Conservation (phyloP, 305 asterid genomes). For the Fraxinus velutina region DNA sequence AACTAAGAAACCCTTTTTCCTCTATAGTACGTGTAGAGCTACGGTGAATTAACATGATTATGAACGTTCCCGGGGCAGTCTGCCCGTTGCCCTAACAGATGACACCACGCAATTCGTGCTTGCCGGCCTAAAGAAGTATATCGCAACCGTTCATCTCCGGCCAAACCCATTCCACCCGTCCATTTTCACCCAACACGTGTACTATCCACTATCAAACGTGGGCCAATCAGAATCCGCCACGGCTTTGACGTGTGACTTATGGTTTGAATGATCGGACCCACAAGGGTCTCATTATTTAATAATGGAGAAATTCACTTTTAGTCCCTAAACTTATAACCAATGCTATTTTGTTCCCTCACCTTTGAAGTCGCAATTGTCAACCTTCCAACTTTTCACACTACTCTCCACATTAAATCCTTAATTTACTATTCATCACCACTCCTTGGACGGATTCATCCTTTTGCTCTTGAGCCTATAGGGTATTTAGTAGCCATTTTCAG, state of each 20-base stretch:
- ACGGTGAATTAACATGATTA: background rate
- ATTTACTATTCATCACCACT: too few species aligned
- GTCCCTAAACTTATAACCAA: background rate
- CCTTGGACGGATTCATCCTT: background rate
- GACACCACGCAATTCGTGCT: slow-evolving; percentile 9
- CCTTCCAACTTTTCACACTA: background rate
- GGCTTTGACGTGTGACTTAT: slow-evolving; percentile 6
- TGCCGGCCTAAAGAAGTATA: slow-evolving; percentile 23
- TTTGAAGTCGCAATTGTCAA: background rate
- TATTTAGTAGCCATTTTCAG: too few species aligned
- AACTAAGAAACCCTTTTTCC: background rate
- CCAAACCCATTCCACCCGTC: slow-evolving; percentile 39
- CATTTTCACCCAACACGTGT: slow-evolving; percentile 42
- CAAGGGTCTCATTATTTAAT: background rate
- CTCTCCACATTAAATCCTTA: background rate
- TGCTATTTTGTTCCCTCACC: background rate
- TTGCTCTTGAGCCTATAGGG: background rate
- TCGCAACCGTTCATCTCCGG: slow-evolving; percentile 32
- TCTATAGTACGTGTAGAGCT: background rate
- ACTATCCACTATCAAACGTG: slow-evolving; percentile 22
- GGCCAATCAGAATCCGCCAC: slow-evolving; percentile 27
- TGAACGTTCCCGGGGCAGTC: background rate
- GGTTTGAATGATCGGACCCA: background rate
- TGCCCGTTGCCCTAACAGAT: slow-evolving; percentile 18
- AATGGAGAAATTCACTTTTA: background rate